phyloP scores from a whole-genome alignment of 2,329 filamentous ascomycete species.

The Trichophyton benhamiae region DNA sequence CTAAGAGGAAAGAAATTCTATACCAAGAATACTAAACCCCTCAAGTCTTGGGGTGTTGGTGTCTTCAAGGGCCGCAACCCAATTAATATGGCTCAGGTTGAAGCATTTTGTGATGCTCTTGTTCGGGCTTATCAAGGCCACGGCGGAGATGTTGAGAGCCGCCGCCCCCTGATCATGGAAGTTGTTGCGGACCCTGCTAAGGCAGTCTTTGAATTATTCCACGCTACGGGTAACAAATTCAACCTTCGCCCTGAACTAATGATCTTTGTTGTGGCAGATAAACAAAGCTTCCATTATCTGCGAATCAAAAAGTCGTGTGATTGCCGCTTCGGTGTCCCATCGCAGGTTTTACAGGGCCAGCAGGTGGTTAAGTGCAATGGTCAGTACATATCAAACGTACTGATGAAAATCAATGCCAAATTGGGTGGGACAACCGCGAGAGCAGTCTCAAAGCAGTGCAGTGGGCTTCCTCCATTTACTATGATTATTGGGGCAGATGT shows the following conservation, averaged over 20 bases:
- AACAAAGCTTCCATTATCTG: constrained; percentile 61
- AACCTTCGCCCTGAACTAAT: constrained; percentile 58
- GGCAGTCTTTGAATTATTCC: constrained; percentile 45
- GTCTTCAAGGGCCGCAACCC: constrained; percentile 46
- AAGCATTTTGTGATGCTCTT: constrained; percentile 50
- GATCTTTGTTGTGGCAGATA: constrained; percentile 62
- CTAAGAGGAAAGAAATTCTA: constrained; percentile 70
- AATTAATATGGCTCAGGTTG: constrained; percentile 32
- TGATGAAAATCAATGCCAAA: constrained; percentile 96
- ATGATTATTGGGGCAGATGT: constrained; percentile 88
- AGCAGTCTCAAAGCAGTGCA: constrained; percentile 33
- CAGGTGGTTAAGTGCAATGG: constrained; percentile 58
- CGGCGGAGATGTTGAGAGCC: constrained; percentile 44
- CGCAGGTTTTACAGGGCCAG: constrained; percentile 63
- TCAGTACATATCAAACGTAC: constrained; percentile 87
- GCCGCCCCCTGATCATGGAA: constrained; percentile 35
- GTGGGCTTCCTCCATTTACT: constrained; percentile 38
- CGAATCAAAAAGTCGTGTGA: constrained; percentile 84
- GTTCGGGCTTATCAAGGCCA: constrained; percentile 48
- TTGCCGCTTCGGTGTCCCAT: constrained; percentile 68
- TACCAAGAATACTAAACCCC: constrained; percentile 46
- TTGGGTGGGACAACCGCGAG: constrained; percentile 66
- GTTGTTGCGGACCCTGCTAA: constrained; percentile 37
- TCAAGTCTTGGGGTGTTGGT: constrained; percentile 66
- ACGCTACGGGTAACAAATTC: constrained; percentile 42